Evolutionary conservation across 768 basidiomycete genomes (phyloP), one percentile per base, ranked within the genome.

Genomic region (Lentinus tigrinus): DNA sequence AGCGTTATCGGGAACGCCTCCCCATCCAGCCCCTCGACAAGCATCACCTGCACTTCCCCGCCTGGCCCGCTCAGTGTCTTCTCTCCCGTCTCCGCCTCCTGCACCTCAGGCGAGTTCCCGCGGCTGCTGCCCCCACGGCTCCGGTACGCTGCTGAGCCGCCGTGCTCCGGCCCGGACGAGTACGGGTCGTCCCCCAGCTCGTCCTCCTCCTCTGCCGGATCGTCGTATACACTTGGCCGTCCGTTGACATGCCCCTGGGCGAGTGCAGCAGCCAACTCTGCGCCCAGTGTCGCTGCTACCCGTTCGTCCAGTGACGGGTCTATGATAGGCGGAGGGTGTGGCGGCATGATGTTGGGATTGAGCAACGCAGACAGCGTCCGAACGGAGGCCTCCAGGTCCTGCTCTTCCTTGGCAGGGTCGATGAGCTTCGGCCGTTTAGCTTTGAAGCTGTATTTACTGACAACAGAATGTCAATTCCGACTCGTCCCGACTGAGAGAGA

Each of bases 191-290:
- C 85, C 23, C 83, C 84, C 37, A 49, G 52, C 31, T 62, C 63
- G 16, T 66, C 71, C 6, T 78, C 75, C 16, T 73, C 85, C 5
- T 31, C 31, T 7, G 81, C 84, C 44, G 64, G 70, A 6, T 78
- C 74, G 23, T 72, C 85, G 17, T 85, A 60, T 44, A 60, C 24
- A 49, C 50, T 83, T 21, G 82, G 81, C 4, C 80, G 84, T 44
- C 81, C 82, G 44, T 80, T 17, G 44, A 39, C 36, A 17, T 28
- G 17, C 23, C 56, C 51, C 63, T 90, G 85, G 4, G 87, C 90
- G 61, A 93, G 85, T 0, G 88, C 88, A 24, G 88, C 88, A 9
- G 89, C 89, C 59, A 92, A 87, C 68, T 89, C 89, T 5, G 85
- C 87, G 56, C 87, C 89, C 62, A 92, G 88, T 58, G 82, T 88